Conservation (phyloP, 2,329 filamentous ascomycete genomes). For the Thelonectria rubi region DNA sequence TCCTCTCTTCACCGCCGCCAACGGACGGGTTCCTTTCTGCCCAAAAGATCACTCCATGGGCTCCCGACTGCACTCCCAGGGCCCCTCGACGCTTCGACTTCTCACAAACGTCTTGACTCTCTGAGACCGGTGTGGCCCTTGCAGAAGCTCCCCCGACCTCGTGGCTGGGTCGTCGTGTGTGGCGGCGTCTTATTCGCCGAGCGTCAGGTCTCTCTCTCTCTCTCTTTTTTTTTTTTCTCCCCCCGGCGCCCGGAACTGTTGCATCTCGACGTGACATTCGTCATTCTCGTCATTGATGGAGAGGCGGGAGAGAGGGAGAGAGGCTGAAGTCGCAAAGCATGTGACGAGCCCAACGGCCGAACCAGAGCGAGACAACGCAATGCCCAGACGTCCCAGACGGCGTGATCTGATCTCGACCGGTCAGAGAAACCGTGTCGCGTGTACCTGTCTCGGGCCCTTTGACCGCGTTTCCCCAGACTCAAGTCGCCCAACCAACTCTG, state of each 20-base stretch:
- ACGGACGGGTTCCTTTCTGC: neutral
- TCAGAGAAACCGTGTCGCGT: no score
- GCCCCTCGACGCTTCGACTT: no score
- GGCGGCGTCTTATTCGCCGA: constrained; percentile 39
- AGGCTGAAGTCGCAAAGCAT: no score
- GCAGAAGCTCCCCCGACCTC: constrained; percentile 24
- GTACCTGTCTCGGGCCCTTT: neutral
- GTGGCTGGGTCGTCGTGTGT: constrained; percentile 37
- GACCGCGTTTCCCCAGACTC: neutral
- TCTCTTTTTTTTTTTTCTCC: no score
- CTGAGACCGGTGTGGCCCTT: constrained; percentile 24
- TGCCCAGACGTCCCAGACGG: neutral
- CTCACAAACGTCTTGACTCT: neutral
- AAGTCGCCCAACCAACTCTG: neutral
- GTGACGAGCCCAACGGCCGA: neutral
- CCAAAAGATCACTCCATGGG: constrained; percentile 8
- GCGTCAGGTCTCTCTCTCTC: neutral
- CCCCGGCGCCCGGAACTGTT: neutral
- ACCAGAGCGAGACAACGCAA: neutral
- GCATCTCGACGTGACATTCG: constrained; percentile 16
- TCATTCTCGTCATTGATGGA: neutral
- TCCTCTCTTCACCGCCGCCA: constrained; percentile 17
- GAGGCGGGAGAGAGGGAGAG: no score
- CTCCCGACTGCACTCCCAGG: no score
- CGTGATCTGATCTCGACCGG: neutral